Evolutionary conservation across 192 early-diverging fungal genomes (phyloP).

Genomic region (Martensiomyces pterosporus): DNA sequence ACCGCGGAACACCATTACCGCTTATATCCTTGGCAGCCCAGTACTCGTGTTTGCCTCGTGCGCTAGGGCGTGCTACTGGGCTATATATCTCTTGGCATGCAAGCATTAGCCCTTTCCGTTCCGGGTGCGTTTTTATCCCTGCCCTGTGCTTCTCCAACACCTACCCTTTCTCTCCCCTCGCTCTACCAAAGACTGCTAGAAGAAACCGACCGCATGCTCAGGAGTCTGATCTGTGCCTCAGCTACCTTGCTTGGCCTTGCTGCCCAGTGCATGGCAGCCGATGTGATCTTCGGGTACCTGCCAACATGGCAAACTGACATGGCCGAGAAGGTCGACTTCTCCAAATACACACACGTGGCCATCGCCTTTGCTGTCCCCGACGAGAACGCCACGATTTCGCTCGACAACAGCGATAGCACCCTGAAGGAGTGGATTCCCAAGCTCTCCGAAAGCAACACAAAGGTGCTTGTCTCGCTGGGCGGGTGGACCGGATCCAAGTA

Average conservation of each 20-base stretch:
- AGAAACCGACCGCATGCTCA: no score
- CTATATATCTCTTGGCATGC: no score
- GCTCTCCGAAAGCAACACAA: constrained; percentile 47
- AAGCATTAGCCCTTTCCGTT: no score
- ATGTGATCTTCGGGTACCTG: constrained; percentile 47
- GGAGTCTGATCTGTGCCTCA: no score
- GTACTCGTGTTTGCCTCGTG: no score
- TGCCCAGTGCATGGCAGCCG: not conserved
- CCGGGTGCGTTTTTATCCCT: no score
- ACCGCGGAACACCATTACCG: no score
- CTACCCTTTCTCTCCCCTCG: no score
- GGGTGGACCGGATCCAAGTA: constrained; percentile 66
- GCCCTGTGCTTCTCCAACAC: no score
- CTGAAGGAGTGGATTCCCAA: constrained; percentile 44
- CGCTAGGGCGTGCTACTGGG: no score
- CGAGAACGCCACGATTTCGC: constrained; percentile 28
- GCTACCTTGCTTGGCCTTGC: not conserved
- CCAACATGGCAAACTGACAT: constrained; percentile 43
- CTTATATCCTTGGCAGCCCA: no score
- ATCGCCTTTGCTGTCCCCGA: constrained; percentile 60
- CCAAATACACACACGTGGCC: constrained; percentile 65
- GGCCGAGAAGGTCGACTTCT: constrained; percentile 37
- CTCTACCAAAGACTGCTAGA: no score
- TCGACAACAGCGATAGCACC: constrained; percentile 25
- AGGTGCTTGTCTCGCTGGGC: constrained; percentile 62